Percentiles rank a stretch among this genome's conserved stretches.
These are phyloP conservation scores for Erysimum pusillum DNA, from an alignment of 441 rosid species.

Conservation along the genomic window DNA sequence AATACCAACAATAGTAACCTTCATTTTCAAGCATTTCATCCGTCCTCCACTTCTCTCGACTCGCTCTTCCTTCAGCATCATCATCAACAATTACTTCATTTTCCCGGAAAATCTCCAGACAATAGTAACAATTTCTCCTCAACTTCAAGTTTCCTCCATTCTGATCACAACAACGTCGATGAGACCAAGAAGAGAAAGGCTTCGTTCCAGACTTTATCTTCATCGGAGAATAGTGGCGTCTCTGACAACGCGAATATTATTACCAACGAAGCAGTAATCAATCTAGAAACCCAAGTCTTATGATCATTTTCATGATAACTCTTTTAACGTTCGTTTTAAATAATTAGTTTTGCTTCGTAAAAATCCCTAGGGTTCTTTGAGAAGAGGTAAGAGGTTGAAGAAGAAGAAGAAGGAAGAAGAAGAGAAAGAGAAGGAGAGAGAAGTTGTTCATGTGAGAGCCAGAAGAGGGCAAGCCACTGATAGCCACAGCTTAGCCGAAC, in stretches of 20 bases:
- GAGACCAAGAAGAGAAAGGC: slow-evolving; percentile 40
- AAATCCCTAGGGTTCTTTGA: slow-evolving; percentile 43
- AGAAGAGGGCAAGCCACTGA: slow-evolving; percentile 81
- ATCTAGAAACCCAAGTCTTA: slow-evolving; percentile 33
- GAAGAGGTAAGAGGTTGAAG: slow-evolving; percentile 66
- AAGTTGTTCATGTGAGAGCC: slow-evolving; percentile 80
- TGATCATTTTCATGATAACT: not conserved
- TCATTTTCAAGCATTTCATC: slow-evolving; percentile 42
- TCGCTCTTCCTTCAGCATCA: slow-evolving; percentile 36
- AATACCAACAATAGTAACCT: slow-evolving; percentile 22
- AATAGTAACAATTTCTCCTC: slow-evolving; percentile 22
- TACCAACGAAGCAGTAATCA: slow-evolving; percentile 19
- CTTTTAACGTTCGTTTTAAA: not conserved
- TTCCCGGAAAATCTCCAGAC: slow-evolving; percentile 17
- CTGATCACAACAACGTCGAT: slow-evolving; percentile 30
- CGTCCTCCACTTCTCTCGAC: slow-evolving; percentile 38
- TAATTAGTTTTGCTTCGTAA: not conserved
- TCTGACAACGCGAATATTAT: slow-evolving; percentile 29
- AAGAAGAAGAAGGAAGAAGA: slow-evolving; percentile 45
- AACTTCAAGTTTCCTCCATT: slow-evolving; percentile 32
- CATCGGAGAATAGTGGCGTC: slow-evolving; percentile 44
- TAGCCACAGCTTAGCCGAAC: slow-evolving; percentile 77
- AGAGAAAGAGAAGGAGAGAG: slow-evolving; percentile 49
- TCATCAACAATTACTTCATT: slow-evolving; percentile 17
- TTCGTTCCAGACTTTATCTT: slow-evolving; percentile 30